phyloP scores from a whole-genome alignment of 768 basidiomycete species.

The Agrocybe praecox region DNA sequence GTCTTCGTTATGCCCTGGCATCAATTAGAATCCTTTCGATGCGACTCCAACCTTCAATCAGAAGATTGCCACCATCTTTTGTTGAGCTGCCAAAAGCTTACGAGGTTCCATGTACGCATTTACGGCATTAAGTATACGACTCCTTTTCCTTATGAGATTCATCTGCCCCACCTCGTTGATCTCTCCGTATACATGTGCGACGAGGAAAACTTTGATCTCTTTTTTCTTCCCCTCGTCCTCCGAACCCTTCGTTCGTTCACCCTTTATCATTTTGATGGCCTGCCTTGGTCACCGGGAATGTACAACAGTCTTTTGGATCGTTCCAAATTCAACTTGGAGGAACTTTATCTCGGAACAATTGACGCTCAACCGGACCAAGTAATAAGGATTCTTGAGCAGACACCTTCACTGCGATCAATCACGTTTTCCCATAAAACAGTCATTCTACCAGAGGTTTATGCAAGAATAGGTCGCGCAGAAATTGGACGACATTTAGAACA shows the following conservation, averaged over 20 bases:
- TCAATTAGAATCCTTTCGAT: constrained; percentile 15
- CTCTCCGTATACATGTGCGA: no score
- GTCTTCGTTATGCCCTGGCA: constrained; percentile 18
- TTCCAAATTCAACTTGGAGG: constrained; percentile 12
- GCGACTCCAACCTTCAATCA: constrained; percentile 13
- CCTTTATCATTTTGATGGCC: constrained; percentile 13
- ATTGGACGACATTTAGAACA: no score
- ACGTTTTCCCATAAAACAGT: no score
- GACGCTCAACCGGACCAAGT: constrained; percentile 10
- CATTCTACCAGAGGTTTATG: no score
- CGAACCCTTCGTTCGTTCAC: constrained; percentile 12
- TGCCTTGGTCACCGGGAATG: constrained; percentile 15
- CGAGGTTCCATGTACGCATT: constrained; percentile 12
- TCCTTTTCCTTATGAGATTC: constrained; percentile 7
- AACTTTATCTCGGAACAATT: constrained; percentile 13
- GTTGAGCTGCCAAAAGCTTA: constrained; percentile 10
- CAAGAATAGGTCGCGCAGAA: no score
- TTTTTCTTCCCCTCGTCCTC: constrained; percentile 14
- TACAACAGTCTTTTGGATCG: constrained; percentile 12
- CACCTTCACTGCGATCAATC: no score
- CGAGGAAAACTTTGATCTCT: no score
- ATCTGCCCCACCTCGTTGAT: constrained; percentile 3
- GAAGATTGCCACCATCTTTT: constrained; percentile 13
- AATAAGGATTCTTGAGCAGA: no score
- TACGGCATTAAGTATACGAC: constrained; percentile 14